A percentile compares a stretch with the other conserved stretches of the same genome.
phyloP scores from a whole-genome alignment of 176 grass and related monocot genomes.

The Raddia distichophylla region DNA sequence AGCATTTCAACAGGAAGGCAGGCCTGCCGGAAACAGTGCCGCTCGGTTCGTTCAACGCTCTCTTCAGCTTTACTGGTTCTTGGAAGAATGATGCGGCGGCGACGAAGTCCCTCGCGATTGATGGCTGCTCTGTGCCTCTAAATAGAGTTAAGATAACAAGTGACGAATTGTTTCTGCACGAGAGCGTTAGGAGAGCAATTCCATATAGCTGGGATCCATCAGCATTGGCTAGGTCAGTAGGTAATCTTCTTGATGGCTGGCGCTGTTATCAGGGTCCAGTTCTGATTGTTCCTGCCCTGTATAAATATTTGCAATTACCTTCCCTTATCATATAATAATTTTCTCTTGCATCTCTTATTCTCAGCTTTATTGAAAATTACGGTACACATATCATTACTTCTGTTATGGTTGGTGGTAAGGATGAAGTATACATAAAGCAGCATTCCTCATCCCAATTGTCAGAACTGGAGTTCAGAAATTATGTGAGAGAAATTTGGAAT shows the following conservation, averaged over 20 bases:
- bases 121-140: slow-evolving; percentile 69
- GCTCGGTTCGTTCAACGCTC: slow-evolving; percentile 86
- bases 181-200: slow-evolving; percentile 67
- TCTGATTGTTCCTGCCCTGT: slow-evolving; percentile 21
- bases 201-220: slow-evolving; percentile 85
- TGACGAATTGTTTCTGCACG: slow-evolving; percentile 53
- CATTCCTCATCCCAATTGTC: slow-evolving; percentile 95
- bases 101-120: slow-evolving; percentile 85
- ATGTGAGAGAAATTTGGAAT: slow-evolving; percentile 80
- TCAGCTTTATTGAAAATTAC: slow-evolving; percentile 95
- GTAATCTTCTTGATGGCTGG: slow-evolving; percentile 81
- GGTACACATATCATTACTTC: slow-evolving; percentile 95
- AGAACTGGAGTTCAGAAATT: slow-evolving; percentile 83
- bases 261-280: slow-evolving; percentile 60
- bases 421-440: slow-evolving; percentile 98
- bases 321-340: slow-evolving; percentile 15
- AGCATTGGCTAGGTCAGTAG: slow-evolving; percentile 99
- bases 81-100: slow-evolving; percentile 74
- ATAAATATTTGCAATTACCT: slow-evolving; percentile 20
- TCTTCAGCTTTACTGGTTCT: slow-evolving; percentile 92
- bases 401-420: slow-evolving; percentile 94
- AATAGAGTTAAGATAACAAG: slow-evolving; percentile 62
- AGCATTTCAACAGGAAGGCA: slow-evolving; percentile 89
- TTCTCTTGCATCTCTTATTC: slow-evolving; percentile 40
- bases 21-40: slow-evolving; percentile 68